phyloP scores from a whole-genome alignment of 2,329 filamentous ascomycete genomes.

The Clarireedia sp. region DNA sequence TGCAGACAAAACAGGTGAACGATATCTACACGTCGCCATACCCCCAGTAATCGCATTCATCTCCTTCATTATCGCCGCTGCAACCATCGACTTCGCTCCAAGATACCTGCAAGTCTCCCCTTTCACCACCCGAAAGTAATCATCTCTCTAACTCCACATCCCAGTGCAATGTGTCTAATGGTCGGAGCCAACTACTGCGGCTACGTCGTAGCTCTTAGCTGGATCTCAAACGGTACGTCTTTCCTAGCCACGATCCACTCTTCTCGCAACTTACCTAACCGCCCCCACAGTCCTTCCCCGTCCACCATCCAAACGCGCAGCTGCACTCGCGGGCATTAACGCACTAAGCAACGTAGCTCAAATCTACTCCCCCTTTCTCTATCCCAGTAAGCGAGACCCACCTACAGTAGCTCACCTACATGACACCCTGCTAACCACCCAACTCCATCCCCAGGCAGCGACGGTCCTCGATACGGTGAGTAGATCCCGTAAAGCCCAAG shows the following conservation, averaged over 20 bases:
- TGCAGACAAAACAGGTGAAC: constrained; percentile 13
- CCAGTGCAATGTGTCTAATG: constrained; percentile 5
- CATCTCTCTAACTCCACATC: background rate
- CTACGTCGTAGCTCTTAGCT: constrained; percentile 49
- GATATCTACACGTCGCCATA: constrained; percentile 14
- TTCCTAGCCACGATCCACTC: background rate
- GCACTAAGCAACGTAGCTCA: constrained; percentile 45
- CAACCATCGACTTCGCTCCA: constrained; percentile 12
- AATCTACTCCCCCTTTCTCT: constrained; percentile 59
- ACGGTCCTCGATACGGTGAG: background rate
- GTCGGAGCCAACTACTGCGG: background rate
- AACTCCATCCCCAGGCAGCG: background rate
- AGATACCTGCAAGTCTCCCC: constrained; percentile 13
- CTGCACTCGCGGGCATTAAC: constrained; percentile 17
- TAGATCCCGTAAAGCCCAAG: too few relatives aligned
- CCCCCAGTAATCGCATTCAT: constrained; percentile 15
- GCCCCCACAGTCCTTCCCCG: constrained; percentile 29
- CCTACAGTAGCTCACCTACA: background rate
- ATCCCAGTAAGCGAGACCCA: background rate
- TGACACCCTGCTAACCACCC: background rate
- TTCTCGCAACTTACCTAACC: background rate
- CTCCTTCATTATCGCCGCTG: constrained; percentile 15
- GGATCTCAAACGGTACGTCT: constrained; percentile 53
- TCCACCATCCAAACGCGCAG: constrained; percentile 18
- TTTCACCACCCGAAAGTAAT: too few relatives aligned